Conservation (phyloP, 148 eudicot genomes). For the Amaranthus cruentus region DNA sequence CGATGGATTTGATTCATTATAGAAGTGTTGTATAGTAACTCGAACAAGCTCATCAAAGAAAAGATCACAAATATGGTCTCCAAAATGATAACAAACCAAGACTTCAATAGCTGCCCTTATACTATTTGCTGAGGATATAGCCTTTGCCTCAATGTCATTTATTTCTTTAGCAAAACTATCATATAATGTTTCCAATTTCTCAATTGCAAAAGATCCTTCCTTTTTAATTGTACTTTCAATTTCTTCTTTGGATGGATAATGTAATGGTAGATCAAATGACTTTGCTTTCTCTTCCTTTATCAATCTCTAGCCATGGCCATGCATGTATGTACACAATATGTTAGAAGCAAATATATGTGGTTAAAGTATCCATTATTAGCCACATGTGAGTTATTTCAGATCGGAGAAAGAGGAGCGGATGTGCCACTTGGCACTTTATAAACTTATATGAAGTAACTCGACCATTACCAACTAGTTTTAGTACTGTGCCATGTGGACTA, state of each 20-base stretch:
- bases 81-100: constrained; percentile 12
- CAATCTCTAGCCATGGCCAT: background rate
- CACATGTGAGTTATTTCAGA: too few species aligned
- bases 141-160: background rate
- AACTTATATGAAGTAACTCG: too few species aligned
- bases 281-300: background rate
- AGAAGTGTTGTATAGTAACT: background rate
- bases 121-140: background rate
- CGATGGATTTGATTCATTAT: background rate
- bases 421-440: too few species aligned
- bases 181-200: background rate
- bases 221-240: background rate
- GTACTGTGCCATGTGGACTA: too few species aligned
- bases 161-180: background rate
- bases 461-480: too few species aligned
- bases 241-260: constrained; percentile 1
- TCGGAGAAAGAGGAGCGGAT: too few species aligned
- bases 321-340: too few species aligned
- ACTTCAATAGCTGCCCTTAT: background rate
- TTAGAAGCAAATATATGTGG: too few species aligned
- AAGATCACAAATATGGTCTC: background rate
- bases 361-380: too few species aligned
- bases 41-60: background rate
- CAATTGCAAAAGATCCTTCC: constrained; percentile 15
- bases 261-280: constrained; percentile 5